Conservation (phyloP, 148 eudicot genomes). For the Dysphania ambrosioides region DNA sequence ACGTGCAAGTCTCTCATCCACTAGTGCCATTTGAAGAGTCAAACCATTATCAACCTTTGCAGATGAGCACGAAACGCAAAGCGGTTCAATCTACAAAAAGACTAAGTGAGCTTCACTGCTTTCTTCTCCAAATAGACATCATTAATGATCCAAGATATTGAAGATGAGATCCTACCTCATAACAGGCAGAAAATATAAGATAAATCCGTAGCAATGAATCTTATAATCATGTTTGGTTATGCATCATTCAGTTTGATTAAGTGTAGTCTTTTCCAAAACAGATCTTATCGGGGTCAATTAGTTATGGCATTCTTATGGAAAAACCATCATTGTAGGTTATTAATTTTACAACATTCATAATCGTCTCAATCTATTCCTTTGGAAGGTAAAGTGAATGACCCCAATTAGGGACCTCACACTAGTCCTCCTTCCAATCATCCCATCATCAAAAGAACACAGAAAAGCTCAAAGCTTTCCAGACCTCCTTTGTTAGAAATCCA, state of each 20-base stretch:
- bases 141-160: too few species aligned
- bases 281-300: not conserved
- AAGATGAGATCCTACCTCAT: too few species aligned
- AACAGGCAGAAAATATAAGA: not conserved
- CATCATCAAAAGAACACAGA: not conserved
- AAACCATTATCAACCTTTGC: conserved; percentile 27
- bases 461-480: not conserved
- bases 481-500: not conserved
- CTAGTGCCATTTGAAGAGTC: conserved; percentile 41
- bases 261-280: too few species aligned
- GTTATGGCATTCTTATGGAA: not conserved
- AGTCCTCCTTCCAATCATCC: too few species aligned
- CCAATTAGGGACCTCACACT: too few species aligned
- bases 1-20: conserved; percentile 45
- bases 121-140: too few species aligned
- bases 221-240: not conserved
- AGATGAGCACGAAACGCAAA: conserved; percentile 27
- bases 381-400: not conserved
- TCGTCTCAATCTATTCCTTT: not conserved
- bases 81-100: conserved; percentile 31
- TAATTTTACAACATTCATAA: too few species aligned
- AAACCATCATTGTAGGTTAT: not conserved
- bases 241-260: not conserved
- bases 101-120: too few species aligned
- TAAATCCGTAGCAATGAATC: not conserved